Percentiles rank a stretch among this genome's conserved stretches.
These are phyloP conservation scores for Penicillium rolfsii DNA, from an alignment of 2,329 filamentous ascomycete genomes.

Conservation along the genomic window DNA sequence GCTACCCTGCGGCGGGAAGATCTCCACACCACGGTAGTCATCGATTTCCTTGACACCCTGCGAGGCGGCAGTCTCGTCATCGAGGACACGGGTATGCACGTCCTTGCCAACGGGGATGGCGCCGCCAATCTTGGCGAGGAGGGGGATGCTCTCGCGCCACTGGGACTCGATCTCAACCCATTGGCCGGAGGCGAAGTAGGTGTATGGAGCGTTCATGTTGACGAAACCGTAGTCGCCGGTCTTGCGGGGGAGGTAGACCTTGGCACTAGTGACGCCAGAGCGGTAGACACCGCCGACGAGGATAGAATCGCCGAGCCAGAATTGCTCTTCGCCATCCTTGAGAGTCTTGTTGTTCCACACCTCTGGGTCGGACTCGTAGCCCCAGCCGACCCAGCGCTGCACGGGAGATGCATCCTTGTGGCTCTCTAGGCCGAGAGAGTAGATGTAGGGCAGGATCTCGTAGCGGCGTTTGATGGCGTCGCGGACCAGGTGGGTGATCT, in stretches of 20 bases:
- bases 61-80: slow-evolving; percentile 53
- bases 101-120: slow-evolving; percentile 57
- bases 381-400: slow-evolving; percentile 74
- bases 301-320: slow-evolving; percentile 70
- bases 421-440: slow-evolving; percentile 65
- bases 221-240: slow-evolving; percentile 59
- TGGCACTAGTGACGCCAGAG: slow-evolving; percentile 57
- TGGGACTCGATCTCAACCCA: slow-evolving; percentile 57
- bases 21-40: slow-evolving; percentile 60
- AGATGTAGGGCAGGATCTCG: slow-evolving; percentile 72
- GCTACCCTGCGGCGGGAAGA: slow-evolving; percentile 56
- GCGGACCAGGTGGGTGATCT: slow-evolving; percentile 65
- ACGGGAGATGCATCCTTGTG: slow-evolving; percentile 65
- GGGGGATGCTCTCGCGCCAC: slow-evolving; percentile 59
- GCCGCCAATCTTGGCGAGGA: slow-evolving; percentile 59
- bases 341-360: slow-evolving; percentile 65
- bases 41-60: slow-evolving; percentile 49
- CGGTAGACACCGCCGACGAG: slow-evolving; percentile 71
- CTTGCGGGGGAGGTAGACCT: slow-evolving; percentile 64
- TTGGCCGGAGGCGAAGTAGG: slow-evolving; percentile 58
- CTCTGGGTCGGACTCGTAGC: slow-evolving; percentile 67
- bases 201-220: slow-evolving; percentile 65
- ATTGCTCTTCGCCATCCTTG: slow-evolving; percentile 69
- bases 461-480: slow-evolving; percentile 71
- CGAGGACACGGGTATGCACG: slow-evolving; percentile 56